Evolutionary conservation across 352 stramenopile species (phyloP).

Genomic region (Pythium vanterpoolii): DNA sequence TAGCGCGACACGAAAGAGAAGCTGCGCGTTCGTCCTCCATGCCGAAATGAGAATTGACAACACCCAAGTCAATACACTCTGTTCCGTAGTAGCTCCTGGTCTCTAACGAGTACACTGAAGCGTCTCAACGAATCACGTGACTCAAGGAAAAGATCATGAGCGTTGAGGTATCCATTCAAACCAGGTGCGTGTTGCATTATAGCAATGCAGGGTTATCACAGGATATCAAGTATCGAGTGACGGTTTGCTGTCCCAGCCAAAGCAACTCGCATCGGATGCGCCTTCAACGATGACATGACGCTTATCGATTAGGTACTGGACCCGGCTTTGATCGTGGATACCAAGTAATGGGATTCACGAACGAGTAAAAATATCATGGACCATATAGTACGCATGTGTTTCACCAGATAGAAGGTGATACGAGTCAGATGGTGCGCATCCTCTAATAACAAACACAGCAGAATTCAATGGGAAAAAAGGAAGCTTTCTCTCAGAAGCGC

Average conservation of each 20-base stretch:
- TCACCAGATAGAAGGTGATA: slow-evolving; percentile 1
- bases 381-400: slow-evolving; percentile 1
- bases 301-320: background rate
- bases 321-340: background rate
- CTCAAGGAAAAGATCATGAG: background rate
- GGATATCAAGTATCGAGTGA: background rate
- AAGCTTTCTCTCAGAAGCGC: too few species aligned
- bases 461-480: background rate
- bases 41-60: too few species aligned
- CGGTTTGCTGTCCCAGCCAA: background rate
- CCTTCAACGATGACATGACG: background rate
- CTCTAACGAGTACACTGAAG: background rate
- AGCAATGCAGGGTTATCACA: background rate
- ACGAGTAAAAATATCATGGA: background rate
- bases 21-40: too few species aligned
- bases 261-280: background rate
- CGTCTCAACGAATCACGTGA: background rate
- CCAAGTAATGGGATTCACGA: background rate
- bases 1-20: slow-evolving; percentile 31
- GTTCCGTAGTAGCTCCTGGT: background rate
- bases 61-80: background rate
- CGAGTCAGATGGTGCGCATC: background rate
- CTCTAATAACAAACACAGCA: background rate
- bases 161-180: background rate
- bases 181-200: background rate